Evolutionary conservation across 768 basidiomycete species (phyloP).

Genomic region (Pleurotus citrinopileatus): DNA sequence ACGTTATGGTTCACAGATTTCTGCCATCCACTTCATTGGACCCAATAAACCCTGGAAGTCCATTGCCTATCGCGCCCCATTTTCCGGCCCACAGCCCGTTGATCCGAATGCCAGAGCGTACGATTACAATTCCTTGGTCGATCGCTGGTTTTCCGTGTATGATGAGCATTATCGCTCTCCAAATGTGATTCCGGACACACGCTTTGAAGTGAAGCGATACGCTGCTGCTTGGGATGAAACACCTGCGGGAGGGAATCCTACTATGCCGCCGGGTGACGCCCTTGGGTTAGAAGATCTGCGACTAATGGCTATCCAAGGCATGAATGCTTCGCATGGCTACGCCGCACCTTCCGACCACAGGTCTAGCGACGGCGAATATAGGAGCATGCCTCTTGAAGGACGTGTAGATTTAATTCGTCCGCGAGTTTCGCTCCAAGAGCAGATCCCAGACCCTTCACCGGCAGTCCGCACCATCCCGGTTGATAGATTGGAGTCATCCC

Average conservation of each 20-base stretch:
- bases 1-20: conserved; percentile 86
- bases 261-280: conserved; percentile 24
- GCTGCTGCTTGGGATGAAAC: conserved; percentile 72
- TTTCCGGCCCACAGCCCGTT: conserved; percentile 26
- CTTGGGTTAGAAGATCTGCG: conserved; percentile 66
- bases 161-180: conserved; percentile 81
- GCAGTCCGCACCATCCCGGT: conserved; percentile 25
- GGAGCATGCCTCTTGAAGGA: conserved; percentile 80
- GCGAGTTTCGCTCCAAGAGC: conserved; percentile 14
- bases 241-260: conserved; percentile 16
- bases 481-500: conserved; percentile 24
- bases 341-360: conserved; percentile 14
- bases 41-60: conserved; percentile 94
- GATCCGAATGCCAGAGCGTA: conserved; percentile 44
- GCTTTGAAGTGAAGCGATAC: conserved; percentile 67
- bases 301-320: conserved; percentile 58
- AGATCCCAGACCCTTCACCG: conserved; percentile 32
- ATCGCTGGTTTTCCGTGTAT: conserved; percentile 90
- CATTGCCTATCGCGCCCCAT: conserved; percentile 63
- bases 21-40: conserved; percentile 91
- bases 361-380: conserved; percentile 68
- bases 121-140: conserved; percentile 77
- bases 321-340: conserved; percentile 28
- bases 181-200: conserved; percentile 33
- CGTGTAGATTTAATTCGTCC: conserved; percentile 86